Percentiles rank a stretch among this genome's conserved stretches.
Evolutionary conservation across 148 eudicot species (phyloP).

Genomic region (Amaranthus cruentus): DNA sequence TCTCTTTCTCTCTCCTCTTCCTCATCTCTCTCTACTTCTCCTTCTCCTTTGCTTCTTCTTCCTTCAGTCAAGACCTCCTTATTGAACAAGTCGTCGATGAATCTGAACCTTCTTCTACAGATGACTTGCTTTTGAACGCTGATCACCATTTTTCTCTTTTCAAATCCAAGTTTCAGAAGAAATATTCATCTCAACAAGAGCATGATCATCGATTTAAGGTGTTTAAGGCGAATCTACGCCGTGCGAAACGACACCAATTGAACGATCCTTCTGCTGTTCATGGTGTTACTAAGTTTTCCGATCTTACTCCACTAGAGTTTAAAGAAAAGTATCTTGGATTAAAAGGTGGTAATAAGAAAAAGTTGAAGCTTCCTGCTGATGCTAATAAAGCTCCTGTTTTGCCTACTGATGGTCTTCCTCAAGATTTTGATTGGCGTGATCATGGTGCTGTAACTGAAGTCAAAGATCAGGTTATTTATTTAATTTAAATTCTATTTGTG

Average conservation of each 20-base stretch:
- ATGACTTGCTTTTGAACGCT: conserved; percentile 37
- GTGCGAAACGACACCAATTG: conserved; percentile 63
- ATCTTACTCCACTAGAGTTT: conserved; percentile 74
- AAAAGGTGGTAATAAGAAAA: conserved; percentile 30
- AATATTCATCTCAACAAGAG: conserved; percentile 54
- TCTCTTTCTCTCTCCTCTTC: conserved; percentile 35
- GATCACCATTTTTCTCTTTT: conserved; percentile 73
- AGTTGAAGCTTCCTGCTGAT: conserved; percentile 48
- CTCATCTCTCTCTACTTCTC: conserved; percentile 28
- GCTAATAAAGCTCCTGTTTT: conserved; percentile 71
- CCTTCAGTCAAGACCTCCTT: conserved; percentile 34
- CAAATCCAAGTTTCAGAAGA: conserved; percentile 52
- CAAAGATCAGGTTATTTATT: conserved; percentile 56
- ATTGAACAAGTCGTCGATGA: conserved; percentile 57
- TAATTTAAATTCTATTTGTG: background rate
- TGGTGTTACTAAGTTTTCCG: conserved; percentile 83
- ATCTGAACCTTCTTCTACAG: background rate
- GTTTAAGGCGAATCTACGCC: conserved; percentile 68
- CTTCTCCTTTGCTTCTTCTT: conserved; percentile 8
- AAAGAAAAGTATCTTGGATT: conserved; percentile 45
- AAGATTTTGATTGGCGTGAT: conserved; percentile 80
- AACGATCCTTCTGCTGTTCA: conserved; percentile 79
- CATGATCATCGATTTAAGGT: conserved; percentile 55
- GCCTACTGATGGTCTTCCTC: conserved; percentile 59
- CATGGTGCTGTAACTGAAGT: conserved; percentile 76